phyloP scores from a whole-genome alignment of 768 basidiomycete genomes.

The Nidula microcarpa region DNA sequence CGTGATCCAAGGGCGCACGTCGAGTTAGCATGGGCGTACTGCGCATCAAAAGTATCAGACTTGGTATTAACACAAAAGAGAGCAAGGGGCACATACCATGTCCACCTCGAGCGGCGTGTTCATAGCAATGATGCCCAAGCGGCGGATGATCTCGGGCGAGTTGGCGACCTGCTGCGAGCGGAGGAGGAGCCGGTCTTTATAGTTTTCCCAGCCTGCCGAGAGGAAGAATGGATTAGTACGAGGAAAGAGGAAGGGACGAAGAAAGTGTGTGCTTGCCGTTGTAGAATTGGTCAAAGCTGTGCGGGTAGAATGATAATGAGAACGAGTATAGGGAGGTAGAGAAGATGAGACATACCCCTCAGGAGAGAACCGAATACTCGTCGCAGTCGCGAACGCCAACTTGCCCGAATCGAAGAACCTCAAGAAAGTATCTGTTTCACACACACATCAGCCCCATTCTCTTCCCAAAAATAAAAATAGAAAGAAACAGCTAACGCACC shows the following conservation, averaged over 20 bases:
- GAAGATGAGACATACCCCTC: conserved; percentile 24
- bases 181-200: conserved; percentile 43
- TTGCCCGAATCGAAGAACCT: conserved; percentile 46
- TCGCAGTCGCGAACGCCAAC: conserved; percentile 43
- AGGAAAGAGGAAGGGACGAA: background rate
- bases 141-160: conserved; percentile 44
- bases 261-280: conserved; percentile 20
- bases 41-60: background rate
- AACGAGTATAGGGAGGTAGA: background rate
- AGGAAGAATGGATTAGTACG: background rate
- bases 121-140: conserved; percentile 48
- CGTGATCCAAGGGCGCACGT: conserved; percentile 44
- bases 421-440: conserved; percentile 32
- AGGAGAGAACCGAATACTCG: conserved; percentile 42
- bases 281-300: conserved; percentile 45
- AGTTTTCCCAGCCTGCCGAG: conserved; percentile 36
- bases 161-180: conserved; percentile 51
- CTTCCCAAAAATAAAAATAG: background rate
- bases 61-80: background rate
- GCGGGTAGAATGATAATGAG: background rate
- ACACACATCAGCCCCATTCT: conserved; percentile 7
- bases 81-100: conserved; percentile 26
- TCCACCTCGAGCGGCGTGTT: conserved; percentile 50
- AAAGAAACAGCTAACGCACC: conserved; percentile 12
- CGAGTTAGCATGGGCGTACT: conserved; percentile 51